A percentile compares a stretch with the other conserved stretches of the same genome.
These are phyloP conservation scores for Pleurotus tuber-regium DNA, from an alignment of 768 basidiomycete genomes.

Conservation along the genomic window DNA sequence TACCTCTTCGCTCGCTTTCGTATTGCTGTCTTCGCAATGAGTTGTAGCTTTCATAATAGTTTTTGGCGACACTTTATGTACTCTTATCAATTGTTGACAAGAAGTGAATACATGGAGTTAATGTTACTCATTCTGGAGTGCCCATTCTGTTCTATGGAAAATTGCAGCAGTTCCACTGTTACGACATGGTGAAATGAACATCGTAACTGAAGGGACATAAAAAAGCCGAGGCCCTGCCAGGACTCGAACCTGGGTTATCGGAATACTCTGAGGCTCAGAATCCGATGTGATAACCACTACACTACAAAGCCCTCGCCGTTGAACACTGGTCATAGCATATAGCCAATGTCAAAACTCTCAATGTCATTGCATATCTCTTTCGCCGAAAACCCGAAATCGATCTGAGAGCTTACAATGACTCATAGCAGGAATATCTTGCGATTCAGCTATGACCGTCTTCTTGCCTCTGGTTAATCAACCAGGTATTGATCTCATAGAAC, in stretches of 20 bases:
- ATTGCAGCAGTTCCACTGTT: too few species aligned
- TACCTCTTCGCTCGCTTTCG: too few species aligned
- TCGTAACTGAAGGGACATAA: not conserved
- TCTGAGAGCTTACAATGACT: not conserved
- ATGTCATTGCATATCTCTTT: not conserved
- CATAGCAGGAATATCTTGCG: not conserved
- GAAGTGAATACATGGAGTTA: too few species aligned
- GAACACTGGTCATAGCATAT: not conserved
- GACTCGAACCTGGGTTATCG: constrained; percentile 11
- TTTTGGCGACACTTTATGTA: too few species aligned
- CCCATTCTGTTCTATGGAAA: too few species aligned
- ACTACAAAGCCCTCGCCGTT: constrained; percentile 4
- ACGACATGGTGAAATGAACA: too few species aligned
- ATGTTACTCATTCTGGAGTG: too few species aligned
- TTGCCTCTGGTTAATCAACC: constrained; percentile 13
- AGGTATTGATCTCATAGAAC: constrained; percentile 7
- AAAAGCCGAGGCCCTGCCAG: constrained; percentile 3
- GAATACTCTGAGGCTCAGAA: constrained; percentile 9
- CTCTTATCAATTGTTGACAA: too few species aligned
- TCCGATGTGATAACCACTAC: constrained; percentile 15
- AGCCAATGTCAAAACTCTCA: not conserved
- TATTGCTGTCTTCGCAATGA: too few species aligned
- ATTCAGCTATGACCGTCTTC: constrained; percentile 11
- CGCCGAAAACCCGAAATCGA: constrained; percentile 6
- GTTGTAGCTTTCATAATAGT: too few species aligned